These are phyloP conservation scores for Rugonectria rugulosa DNA, from an alignment of 2,329 filamentous ascomycete species.

Conservation along the genomic window DNA sequence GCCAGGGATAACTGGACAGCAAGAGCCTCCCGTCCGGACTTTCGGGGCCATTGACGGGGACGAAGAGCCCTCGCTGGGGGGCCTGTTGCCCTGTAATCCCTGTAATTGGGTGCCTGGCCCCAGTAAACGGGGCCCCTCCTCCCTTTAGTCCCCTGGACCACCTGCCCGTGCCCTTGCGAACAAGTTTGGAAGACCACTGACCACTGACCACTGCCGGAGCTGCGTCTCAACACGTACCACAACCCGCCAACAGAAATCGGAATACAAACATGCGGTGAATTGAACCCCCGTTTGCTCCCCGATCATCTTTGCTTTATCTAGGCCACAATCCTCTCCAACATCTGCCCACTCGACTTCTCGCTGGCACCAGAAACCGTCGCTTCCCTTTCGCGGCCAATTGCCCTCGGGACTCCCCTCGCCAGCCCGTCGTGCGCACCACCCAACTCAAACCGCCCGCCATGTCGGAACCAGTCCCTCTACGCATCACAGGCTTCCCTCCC, in stretches of 20 bases:
- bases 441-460: neutral
- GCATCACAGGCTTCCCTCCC: conserved; percentile 35
- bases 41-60: neutral
- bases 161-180: neutral
- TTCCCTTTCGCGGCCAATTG: conserved; percentile 11
- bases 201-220: conserved; percentile 9
- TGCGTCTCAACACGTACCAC: conserved; percentile 18
- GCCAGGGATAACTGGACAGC: no score
- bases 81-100: neutral
- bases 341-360: neutral
- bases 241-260: neutral
- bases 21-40: no score
- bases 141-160: neutral
- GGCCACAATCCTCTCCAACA: neutral
- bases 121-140: neutral
- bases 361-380: neutral
- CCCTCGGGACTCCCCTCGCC: neutral
- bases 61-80: no score
- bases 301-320: conserved; percentile 3
- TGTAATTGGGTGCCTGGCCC: conserved; percentile 7
- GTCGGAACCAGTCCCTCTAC: conserved; percentile 13
- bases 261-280: conserved; percentile 37
- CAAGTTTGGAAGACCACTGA: neutral
- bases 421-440: neutral
- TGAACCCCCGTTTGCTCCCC: conserved; percentile 10